Conservation (phyloP, 352 stramenopile species). For the Plasmopara viticola region DNA sequence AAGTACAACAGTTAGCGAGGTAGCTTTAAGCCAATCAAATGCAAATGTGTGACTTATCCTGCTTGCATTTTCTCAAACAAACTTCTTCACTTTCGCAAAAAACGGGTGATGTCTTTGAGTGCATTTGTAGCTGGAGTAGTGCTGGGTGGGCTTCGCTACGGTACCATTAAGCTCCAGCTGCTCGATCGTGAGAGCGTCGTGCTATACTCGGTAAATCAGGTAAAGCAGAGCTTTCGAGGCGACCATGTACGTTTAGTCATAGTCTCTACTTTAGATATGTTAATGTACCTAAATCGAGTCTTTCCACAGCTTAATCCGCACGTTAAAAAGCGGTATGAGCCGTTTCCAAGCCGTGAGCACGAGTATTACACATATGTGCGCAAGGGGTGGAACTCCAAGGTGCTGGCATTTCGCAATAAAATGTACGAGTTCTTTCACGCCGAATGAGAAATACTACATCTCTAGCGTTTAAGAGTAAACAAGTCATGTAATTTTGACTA, state of each 20-base stretch:
- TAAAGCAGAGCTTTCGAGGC: constrained; percentile 53
- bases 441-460: constrained; percentile 9
- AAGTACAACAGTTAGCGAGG: too few relatives aligned
- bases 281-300: constrained; percentile 1
- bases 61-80: too few relatives aligned
- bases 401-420: constrained; percentile 55
- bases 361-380: constrained; percentile 78
- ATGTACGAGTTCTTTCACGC: constrained; percentile 44
- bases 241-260: constrained; percentile 18
- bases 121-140: constrained; percentile 64
- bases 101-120: constrained; percentile 46
- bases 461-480: too few relatives aligned
- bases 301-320: constrained; percentile 16
- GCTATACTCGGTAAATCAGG: constrained; percentile 52
- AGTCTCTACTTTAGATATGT: not conserved
- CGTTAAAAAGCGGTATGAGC: constrained; percentile 48
- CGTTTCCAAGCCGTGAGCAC: constrained; percentile 63
- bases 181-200: constrained; percentile 65
- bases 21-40: too few relatives aligned
- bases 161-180: constrained; percentile 61
- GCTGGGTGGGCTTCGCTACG: constrained; percentile 58
- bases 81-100: too few relatives aligned
- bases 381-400: constrained; percentile 64
- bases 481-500: too few relatives aligned
- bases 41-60: too few relatives aligned